Percentiles rank a stretch among this genome's conserved stretches.
phyloP scores from a whole-genome alignment of 164 flowering plant genomes.

The Magnolia sinica region DNA sequence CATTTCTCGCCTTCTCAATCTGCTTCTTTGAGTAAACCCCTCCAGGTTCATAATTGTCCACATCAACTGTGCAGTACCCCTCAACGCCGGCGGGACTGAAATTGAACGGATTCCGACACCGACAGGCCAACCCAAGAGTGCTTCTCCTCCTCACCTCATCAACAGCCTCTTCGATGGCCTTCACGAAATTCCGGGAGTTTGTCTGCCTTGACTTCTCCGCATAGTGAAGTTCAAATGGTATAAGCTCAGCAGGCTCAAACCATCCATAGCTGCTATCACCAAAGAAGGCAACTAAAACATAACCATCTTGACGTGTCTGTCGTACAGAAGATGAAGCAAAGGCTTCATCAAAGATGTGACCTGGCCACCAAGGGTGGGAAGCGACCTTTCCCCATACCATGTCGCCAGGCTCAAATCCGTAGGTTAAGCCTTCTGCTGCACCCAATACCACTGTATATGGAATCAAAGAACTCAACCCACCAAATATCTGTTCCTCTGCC shows the following conservation, averaged over 20 bases:
- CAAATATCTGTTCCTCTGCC: background rate
- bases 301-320: slow-evolving; percentile 57
- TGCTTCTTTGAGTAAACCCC: slow-evolving; percentile 59
- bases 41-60: slow-evolving; percentile 63
- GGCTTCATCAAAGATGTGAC: slow-evolving; percentile 68
- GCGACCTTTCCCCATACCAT: slow-evolving; percentile 99
- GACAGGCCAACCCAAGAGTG: slow-evolving; percentile 65
- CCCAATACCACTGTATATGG: background rate
- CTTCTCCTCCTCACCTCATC: slow-evolving; percentile 75
- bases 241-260: slow-evolving; percentile 82
- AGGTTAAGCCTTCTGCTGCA: background rate
- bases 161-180: slow-evolving; percentile 90
- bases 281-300: slow-evolving; percentile 88
- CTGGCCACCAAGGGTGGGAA: slow-evolving; percentile 99
- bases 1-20: slow-evolving; percentile 57
- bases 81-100: slow-evolving; percentile 51
- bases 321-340: slow-evolving; percentile 71
- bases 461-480: slow-evolving; percentile 4
- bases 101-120: slow-evolving; percentile 61
- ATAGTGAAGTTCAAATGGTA: slow-evolving; percentile 68
- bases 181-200: slow-evolving; percentile 48
- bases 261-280: slow-evolving; percentile 99
- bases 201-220: slow-evolving; percentile 76
- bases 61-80: slow-evolving; percentile 71
- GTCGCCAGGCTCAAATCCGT: slow-evolving; percentile 40